These are phyloP conservation scores for Ganoderma leucocontextum DNA, from an alignment of 1,284 basidiomycete species.

Conservation along the genomic window DNA sequence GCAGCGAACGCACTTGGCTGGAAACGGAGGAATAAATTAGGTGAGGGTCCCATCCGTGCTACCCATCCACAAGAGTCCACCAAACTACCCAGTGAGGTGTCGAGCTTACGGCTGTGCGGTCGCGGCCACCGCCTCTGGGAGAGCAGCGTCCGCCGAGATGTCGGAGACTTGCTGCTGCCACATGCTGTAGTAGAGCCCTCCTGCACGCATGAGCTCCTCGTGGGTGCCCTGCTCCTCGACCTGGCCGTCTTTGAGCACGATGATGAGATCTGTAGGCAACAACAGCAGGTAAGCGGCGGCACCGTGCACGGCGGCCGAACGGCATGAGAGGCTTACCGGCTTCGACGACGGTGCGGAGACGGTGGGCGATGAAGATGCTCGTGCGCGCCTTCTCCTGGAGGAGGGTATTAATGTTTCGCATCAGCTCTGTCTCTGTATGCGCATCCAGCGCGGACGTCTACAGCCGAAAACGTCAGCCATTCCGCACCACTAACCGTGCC, in stretches of 20 bases:
- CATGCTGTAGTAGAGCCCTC: conserved; percentile 85
- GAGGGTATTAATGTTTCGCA: conserved; percentile 91
- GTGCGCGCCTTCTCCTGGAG: conserved; percentile 84
- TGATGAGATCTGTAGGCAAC: conserved; percentile 74
- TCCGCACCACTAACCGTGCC: no score
- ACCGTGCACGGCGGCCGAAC: neutral
- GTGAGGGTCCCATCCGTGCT: neutral
- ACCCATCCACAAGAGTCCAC: neutral
- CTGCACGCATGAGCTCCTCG: conserved; percentile 76
- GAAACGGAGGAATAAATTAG: neutral
- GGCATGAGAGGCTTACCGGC: conserved; percentile 60
- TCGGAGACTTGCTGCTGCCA: conserved; percentile 81
- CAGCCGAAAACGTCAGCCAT: neutral
- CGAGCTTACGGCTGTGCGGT: neutral
- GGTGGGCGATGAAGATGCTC: conserved; percentile 95
- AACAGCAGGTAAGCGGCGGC: neutral
- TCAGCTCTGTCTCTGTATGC: conserved; percentile 93
- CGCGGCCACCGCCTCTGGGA: conserved; percentile 11
- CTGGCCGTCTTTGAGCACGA: conserved; percentile 86
- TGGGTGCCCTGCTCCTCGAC: conserved; percentile 95
- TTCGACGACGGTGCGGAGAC: conserved; percentile 90
- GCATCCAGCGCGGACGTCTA: conserved; percentile 95
- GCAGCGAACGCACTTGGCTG: neutral
- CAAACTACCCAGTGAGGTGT: neutral
- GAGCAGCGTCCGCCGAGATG: conserved; percentile 25